These are phyloP conservation scores for Mytilinidion resinicola DNA, from an alignment of 495 filamentous ascomycete genomes.

Conservation along the genomic window DNA sequence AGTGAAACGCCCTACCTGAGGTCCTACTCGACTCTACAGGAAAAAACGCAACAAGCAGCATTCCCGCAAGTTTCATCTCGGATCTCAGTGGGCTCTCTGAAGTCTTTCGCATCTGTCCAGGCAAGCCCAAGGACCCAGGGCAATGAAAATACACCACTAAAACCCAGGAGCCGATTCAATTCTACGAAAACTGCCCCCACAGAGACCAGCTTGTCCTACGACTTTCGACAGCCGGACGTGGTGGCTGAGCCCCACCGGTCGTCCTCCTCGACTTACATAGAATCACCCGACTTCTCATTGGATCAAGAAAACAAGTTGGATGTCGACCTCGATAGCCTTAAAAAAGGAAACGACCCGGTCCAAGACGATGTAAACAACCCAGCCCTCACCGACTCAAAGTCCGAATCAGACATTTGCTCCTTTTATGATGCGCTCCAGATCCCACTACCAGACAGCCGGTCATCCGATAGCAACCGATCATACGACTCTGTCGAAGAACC, in stretches of 20 bases:
- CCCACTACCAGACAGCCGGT: slow-evolving; percentile 16
- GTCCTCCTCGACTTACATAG: no score
- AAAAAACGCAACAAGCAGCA: slow-evolving; percentile 7
- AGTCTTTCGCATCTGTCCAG: slow-evolving; percentile 14
- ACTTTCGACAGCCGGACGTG: no score
- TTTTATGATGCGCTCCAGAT: slow-evolving; percentile 23
- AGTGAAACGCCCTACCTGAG: slow-evolving; percentile 28
- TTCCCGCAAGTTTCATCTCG: slow-evolving; percentile 17
- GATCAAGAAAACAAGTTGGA: no score
- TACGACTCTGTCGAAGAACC: neutral
- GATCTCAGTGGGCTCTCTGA: slow-evolving; percentile 21
- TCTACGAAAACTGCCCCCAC: no score
- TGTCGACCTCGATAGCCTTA: no score
- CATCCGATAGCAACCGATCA: slow-evolving; percentile 10
- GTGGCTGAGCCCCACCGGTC: no score
- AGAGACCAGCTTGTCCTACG: no score
- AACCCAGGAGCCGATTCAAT: slow-evolving; percentile 8
- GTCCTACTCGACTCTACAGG: slow-evolving; percentile 17
- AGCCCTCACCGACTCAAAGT: no score
- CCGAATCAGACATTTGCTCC: neutral
- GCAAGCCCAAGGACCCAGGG: slow-evolving; percentile 13
- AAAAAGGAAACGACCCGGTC: no score
- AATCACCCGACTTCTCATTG: no score
- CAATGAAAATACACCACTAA: slow-evolving; percentile 25
- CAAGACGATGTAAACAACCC: no score